Conservation (phyloP, 306 rosid species). For the Erythrophleum fordii region DNA sequence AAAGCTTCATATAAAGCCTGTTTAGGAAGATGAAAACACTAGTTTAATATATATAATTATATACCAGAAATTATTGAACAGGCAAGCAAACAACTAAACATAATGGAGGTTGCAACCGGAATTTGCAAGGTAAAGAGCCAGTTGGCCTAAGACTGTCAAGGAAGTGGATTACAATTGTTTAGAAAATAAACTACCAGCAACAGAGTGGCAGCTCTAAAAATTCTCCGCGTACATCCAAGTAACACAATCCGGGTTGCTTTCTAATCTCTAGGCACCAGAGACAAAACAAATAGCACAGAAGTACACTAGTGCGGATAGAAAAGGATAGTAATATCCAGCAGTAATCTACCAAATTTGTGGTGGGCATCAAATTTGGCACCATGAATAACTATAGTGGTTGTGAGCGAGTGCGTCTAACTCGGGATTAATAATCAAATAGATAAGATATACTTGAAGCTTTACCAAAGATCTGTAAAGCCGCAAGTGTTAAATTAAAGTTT, state of each 20-base stretch:
- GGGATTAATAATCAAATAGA: neutral
- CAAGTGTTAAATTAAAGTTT: neutral
- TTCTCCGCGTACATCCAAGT: neutral
- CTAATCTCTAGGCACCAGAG: neutral
- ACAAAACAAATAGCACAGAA: neutral
- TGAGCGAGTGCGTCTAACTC: neutral
- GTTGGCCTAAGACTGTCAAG: neutral
- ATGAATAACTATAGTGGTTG: neutral
- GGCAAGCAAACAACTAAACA: conserved; percentile 13
- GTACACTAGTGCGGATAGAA: neutral
- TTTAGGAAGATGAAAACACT: conserved; percentile 31
- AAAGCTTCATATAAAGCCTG: conserved; percentile 86
- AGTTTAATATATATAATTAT: conserved; percentile 9
- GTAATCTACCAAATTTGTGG: neutral
- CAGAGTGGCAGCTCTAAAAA: conserved; percentile 14
- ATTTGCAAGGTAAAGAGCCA: neutral
- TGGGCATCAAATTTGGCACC: neutral
- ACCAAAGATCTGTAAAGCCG: neutral
- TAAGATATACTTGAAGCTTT: conserved; percentile 9
- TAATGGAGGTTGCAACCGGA: neutral
- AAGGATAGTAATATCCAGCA: neutral
- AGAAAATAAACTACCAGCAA: conserved; percentile 10
- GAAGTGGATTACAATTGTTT: conserved; percentile 13
- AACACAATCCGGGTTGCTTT: neutral
- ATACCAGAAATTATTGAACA: conserved; percentile 8